Base-by-base conservation (phyloP, 2,329 filamentous ascomycete genomes). In the Herpotrichia juniperi region DNA sequence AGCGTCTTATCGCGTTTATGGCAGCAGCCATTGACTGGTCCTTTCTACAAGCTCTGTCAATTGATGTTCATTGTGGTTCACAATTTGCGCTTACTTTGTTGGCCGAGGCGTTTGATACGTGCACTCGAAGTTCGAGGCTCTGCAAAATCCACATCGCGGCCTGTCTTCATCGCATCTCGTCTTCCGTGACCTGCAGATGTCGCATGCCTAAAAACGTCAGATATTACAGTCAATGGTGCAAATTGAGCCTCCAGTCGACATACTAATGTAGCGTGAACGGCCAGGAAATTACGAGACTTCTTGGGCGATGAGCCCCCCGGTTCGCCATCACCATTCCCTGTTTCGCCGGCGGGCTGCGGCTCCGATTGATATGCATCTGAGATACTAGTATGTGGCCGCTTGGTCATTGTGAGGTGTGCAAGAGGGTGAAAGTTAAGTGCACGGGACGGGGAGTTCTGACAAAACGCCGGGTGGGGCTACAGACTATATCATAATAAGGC, bases 131-230 rank as follows among this genome's bases (percentile, higher is more conserved):
- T 77, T 78, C 39, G 78, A 74, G 12, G 72, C 67, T 56, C 76
- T 78, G 67, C 81, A 83, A 43, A 81, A 74, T 25, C 80, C 80
- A 57, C 81, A 83, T 42, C 58, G 64, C 28, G 81, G 81, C 26
- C 78, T 71, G 51, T 81, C 81, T 64, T 83, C 81, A 54, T 83
- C 81, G 63, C 81, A 83, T 69, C 79, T 67, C 16, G 80, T 82
- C 68, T 83, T 83, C 60, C 81, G 80, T 43, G 78, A 67, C 22
- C 81, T 74, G 60, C 81, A 83, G 14, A 75, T 76, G 59, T 83
- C 80, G 59, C 81, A 83, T 2, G 81, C 81, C 79, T 72, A 28
- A 11, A n/a, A 12, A 14, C 5, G 40, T 66, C 34, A 68, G 50
- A n/a, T 51, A 25, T 28, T 43, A 21, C 14, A 17, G 39, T 26